These are phyloP conservation scores for Olyra latifolia DNA, from an alignment of 176 grass and related monocot species.

Conservation along the genomic window DNA sequence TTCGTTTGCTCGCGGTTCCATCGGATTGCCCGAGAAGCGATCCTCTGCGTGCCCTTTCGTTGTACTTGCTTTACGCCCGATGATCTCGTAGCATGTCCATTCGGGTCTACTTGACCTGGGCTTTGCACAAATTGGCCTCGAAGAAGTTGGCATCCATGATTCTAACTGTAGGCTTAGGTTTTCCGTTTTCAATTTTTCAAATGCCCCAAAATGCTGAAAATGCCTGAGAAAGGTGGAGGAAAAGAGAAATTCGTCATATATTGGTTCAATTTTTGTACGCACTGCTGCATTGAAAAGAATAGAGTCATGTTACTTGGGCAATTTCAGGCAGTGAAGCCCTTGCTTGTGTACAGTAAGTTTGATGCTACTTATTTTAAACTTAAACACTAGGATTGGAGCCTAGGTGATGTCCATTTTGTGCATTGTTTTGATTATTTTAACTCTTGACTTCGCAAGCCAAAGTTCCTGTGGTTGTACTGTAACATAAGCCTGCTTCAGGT, in stretches of 20 bases:
- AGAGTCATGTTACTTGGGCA: background rate
- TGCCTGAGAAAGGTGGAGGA: background rate
- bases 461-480: background rate
- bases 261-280: background rate
- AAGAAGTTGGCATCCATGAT: background rate
- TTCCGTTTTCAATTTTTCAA: background rate
- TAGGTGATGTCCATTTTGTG: background rate
- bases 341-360: background rate
- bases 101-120: background rate
- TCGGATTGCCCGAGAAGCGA: background rate
- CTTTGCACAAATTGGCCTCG: background rate
- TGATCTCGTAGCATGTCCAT: background rate
- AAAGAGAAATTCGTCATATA: background rate
- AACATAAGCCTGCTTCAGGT: slow-evolving; percentile 42
- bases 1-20: background rate
- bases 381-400: background rate
- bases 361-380: slow-evolving; percentile 2
- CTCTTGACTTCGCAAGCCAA: background rate
- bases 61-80: background rate
- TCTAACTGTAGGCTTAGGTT: background rate
- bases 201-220: background rate
- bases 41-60: background rate
- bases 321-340: background rate
- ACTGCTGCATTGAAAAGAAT: background rate
- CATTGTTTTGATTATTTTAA: slow-evolving; percentile 8